phyloP scores from a whole-genome alignment of 2,329 filamentous ascomycete species.

The Mollisia scopiformis region DNA sequence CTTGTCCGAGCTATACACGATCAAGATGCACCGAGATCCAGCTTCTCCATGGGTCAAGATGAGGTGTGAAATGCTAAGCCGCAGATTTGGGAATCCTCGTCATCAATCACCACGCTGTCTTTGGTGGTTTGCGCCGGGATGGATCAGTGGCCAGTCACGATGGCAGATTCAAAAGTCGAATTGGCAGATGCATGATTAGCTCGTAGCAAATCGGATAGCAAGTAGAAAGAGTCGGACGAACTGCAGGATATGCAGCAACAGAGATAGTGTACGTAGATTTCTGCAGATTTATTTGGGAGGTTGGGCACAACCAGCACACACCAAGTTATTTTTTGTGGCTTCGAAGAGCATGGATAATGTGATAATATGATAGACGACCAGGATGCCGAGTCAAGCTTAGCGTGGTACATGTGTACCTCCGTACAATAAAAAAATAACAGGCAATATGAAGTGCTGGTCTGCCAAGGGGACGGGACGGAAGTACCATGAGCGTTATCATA shows the following conservation, averaged over 20 bases:
- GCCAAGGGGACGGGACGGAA: too few relatives aligned
- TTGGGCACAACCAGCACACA: conserved; percentile 7
- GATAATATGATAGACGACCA: neutral
- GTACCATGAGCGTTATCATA: too few relatives aligned
- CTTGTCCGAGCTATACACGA: neutral
- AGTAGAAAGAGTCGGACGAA: conserved; percentile 11
- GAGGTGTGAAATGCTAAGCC: neutral
- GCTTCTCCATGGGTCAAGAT: neutral
- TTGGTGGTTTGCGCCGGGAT: conserved; percentile 20
- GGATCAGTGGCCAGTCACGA: conserved; percentile 8
- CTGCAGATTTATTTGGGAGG: conserved; percentile 15
- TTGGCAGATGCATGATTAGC: conserved; percentile 25
- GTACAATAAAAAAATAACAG: too few relatives aligned
- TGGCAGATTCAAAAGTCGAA: conserved; percentile 1
- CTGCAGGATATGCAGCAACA: conserved; percentile 12
- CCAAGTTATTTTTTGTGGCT: neutral
- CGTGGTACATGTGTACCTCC: too few relatives aligned
- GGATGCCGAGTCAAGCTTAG: too few relatives aligned
- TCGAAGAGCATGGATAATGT: neutral
- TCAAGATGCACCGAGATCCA: neutral
- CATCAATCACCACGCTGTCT: conserved; percentile 20
- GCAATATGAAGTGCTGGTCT: too few relatives aligned
- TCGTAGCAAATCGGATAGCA: conserved; percentile 12
- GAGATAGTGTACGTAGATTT: conserved; percentile 3
- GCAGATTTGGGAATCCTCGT: conserved; percentile 15